Percentiles rank a stretch among this genome's conserved stretches.
Evolutionary conservation across 805 yeast species (phyloP).

Genomic region (Wickerhamiella kazuoi): DNA sequence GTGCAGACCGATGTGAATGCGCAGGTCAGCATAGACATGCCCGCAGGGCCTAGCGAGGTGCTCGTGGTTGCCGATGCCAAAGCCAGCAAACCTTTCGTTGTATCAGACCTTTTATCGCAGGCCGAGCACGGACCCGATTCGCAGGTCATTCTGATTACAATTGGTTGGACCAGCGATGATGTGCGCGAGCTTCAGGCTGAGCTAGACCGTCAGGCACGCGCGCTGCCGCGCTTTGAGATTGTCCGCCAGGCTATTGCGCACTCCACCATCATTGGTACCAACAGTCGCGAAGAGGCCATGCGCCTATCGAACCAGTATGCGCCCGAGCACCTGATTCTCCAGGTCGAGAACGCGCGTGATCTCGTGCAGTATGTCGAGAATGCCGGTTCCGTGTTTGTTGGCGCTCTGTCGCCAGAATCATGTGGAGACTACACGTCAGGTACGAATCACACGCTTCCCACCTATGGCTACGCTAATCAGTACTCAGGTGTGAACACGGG

Average conservation of each 20-base stretch:
- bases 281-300: constrained; percentile 61
- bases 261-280: constrained; percentile 62
- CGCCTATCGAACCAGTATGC: constrained; percentile 81
- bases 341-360: constrained; percentile 58
- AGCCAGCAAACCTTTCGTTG: constrained; percentile 91
- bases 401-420: constrained; percentile 90
- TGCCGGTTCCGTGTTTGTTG: constrained; percentile 95
- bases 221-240: constrained; percentile 80
- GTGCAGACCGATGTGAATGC: constrained; percentile 93
- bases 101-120: constrained; percentile 88
- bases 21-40: constrained; percentile 94
- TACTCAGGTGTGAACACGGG: constrained; percentile 95
- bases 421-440: constrained; percentile 98
- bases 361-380: constrained; percentile 62
- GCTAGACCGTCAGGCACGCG: constrained; percentile 64
- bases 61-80: constrained; percentile 74
- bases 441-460: constrained; percentile 95
- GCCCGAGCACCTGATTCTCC: constrained; percentile 93
- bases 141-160: constrained; percentile 83
- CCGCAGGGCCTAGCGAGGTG: constrained; percentile 98
- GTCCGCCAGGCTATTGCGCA: constrained; percentile 84
- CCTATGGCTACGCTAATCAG: constrained; percentile 95
- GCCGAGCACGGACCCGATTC: constrained; percentile 99
- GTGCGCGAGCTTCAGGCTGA: constrained; percentile 61
- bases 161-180: constrained; percentile 43